A percentile compares a stretch with the other conserved stretches of the same genome.
Evolutionary conservation across 2,329 filamentous ascomycete species (phyloP).

Genomic region (Aspergillus terreus): DNA sequence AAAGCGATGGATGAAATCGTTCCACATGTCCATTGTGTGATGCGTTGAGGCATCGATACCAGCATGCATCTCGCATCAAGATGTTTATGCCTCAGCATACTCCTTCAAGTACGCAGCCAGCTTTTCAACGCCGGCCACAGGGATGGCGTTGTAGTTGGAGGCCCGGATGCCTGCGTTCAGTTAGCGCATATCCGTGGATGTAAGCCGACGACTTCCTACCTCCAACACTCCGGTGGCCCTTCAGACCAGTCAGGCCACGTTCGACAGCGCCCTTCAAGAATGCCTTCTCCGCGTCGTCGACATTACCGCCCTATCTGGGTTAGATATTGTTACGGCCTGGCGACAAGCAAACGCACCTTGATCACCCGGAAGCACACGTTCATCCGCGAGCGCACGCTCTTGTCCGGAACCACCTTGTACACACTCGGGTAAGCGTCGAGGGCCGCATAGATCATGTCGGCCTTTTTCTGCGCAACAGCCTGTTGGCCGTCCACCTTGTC

Average conservation of each 20-base stretch:
- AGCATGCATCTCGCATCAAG: background rate
- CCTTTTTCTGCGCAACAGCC: constrained; percentile 69
- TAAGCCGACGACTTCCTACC: constrained; percentile 42
- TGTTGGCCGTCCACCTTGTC: constrained; percentile 74
- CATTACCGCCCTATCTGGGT: constrained; percentile 48
- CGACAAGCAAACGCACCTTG: constrained; percentile 27
- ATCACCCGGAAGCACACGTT: constrained; percentile 88
- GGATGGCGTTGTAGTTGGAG: constrained; percentile 85
- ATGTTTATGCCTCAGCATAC: constrained; percentile 23
- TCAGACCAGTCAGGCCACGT: constrained; percentile 70
- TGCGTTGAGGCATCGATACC: background rate
- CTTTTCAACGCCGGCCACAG: constrained; percentile 46
- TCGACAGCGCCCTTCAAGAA: constrained; percentile 73
- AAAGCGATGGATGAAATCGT: background rate
- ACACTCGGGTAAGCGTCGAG: constrained; percentile 69
- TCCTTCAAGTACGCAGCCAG: constrained; percentile 46
- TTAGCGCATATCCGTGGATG: background rate
- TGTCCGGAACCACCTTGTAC: constrained; percentile 77
- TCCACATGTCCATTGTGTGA: background rate
- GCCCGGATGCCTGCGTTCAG: constrained; percentile 61
- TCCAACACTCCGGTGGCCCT: constrained; percentile 82
- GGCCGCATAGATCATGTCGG: constrained; percentile 68
- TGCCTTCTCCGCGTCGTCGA: constrained; percentile 65
- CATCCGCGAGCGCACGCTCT: constrained; percentile 76
- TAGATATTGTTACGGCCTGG: constrained; percentile 19